A percentile compares a stretch with the other conserved stretches of the same genome.
Conservation (phyloP, 1,284 basidiomycete genomes). For the Trichosporon sp. region DNA sequence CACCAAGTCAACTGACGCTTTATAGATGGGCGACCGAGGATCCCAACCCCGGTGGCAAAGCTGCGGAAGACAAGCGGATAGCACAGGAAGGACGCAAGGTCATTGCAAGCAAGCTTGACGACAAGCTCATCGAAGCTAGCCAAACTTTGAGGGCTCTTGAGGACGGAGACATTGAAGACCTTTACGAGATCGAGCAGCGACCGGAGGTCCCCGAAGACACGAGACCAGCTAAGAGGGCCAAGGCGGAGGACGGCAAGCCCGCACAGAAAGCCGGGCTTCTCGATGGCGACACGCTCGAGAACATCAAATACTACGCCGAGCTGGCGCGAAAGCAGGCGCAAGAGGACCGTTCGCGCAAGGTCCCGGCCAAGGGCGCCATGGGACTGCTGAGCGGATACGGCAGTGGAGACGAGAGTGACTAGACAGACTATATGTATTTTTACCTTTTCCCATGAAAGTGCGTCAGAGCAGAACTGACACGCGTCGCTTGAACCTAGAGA, state of each 20-base stretch:
- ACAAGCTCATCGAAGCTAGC: conserved; percentile 78
- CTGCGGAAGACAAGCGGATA: conserved; percentile 71
- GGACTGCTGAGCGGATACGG: conserved; percentile 62
- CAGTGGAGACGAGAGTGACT: conserved; percentile 60
- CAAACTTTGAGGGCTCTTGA: conserved; percentile 73
- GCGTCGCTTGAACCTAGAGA: too few relatives aligned
- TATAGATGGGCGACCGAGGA: conserved; percentile 85
- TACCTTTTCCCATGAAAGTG: not conserved
- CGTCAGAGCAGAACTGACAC: not conserved
- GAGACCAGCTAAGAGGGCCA: conserved; percentile 34
- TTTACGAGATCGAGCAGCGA: conserved; percentile 42
- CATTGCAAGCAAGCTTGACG: conserved; percentile 62
- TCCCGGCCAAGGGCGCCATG: conserved; percentile 44
- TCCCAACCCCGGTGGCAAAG: conserved; percentile 82
- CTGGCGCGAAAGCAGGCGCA: conserved; percentile 56
- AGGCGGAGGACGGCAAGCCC: conserved; percentile 41
- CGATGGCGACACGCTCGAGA: conserved; percentile 71
- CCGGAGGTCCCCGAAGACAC: conserved; percentile 39
- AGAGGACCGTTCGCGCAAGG: conserved; percentile 37
- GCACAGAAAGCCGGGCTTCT: conserved; percentile 56
- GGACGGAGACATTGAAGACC: conserved; percentile 52
- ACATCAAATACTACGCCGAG: conserved; percentile 77
- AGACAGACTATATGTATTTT: conserved; percentile 1
- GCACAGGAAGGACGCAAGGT: conserved; percentile 76
- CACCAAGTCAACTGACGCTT: not conserved